Evolutionary conservation across 306 rosid genomes (phyloP), one percentile per base, ranked within the genome.

Genomic region (Prunus salicina): DNA sequence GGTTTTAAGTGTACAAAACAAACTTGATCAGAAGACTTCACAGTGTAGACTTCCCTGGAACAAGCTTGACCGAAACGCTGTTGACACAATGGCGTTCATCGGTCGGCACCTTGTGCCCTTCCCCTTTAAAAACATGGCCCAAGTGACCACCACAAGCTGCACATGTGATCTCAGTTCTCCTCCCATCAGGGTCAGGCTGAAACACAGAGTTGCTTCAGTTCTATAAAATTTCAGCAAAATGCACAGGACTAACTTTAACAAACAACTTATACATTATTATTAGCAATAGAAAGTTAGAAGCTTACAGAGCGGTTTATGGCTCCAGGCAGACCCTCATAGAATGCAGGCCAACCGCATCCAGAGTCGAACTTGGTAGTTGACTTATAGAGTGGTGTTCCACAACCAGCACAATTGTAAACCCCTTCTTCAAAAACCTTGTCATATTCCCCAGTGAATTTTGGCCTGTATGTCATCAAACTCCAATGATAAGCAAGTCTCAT

Each of bases 261-360:
- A 16, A 6, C 22, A 14, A 45, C 13, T 13, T 9, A 11, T 9
- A 24, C 8, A 25, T 19, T 2, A 18, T 11, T 25, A 27, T 27
- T 27, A 73, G 63, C 20, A 55, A 5, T n/a, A 20, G 47, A 63
- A 13, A 85, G 93, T 86, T n/a, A 20, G 47, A 63, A 8, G 84
- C 96, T 86, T 79, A 88, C 97, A 0, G 81, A 61, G 76, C 96
- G 91, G 69, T 82, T 91, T 69, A 93, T 89, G 75, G 97, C 89
- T 71, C 96, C 98, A 2, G 96, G 97, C 20, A 91, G 83, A 65
- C 98, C 93, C 87, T 93, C 97, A 57, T 30, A 93, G 85, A 89
- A 93, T 79, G 98, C 97, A 82, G 98, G 98, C 97, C 97, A 93
- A 65, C 98, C 98, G 76, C 98, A 91, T 68, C 97, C 96, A 45